Conservation (phyloP, 768 basidiomycete genomes). For the Hydnum rufescens region DNA sequence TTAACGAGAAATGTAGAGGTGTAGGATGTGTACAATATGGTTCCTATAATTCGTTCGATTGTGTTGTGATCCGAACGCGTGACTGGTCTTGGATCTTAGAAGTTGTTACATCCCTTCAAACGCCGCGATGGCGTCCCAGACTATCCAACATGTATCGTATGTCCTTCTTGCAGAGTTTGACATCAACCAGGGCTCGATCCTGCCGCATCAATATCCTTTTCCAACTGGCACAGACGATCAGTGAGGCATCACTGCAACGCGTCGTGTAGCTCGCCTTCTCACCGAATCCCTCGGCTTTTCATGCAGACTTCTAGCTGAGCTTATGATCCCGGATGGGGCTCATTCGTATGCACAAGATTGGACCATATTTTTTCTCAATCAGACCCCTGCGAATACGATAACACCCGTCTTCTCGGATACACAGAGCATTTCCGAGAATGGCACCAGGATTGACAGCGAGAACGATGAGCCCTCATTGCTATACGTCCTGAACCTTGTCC, state of each 20-base stretch:
- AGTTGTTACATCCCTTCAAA: neutral
- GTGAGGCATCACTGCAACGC: conserved; percentile 25
- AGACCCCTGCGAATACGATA: conserved; percentile 75
- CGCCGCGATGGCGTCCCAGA: neutral
- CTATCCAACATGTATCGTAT: conserved; percentile 33
- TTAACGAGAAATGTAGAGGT: neutral
- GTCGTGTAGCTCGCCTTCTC: neutral
- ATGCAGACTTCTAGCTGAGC: conserved; percentile 71
- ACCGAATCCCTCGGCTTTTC: neutral
- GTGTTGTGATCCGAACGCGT: neutral
- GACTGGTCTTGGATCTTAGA: neutral
- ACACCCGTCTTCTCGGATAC: conserved; percentile 49
- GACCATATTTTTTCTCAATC: conserved; percentile 97
- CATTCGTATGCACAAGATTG: conserved; percentile 90
- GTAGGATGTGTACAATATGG: neutral
- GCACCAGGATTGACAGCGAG: conserved; percentile 11
- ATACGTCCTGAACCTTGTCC: conserved; percentile 77
- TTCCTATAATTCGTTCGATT: too few species aligned
- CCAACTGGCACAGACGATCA: conserved; percentile 88
- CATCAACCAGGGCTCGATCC: conserved; percentile 81
- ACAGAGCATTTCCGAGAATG: conserved; percentile 14
- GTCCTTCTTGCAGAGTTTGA: conserved; percentile 97
- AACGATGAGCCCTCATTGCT: conserved; percentile 26
- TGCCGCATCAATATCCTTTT: conserved; percentile 92
- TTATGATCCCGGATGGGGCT: conserved; percentile 97